These are phyloP conservation scores for Boletus vinaceobasis DNA, from an alignment of 768 basidiomycete genomes.

Conservation along the genomic window DNA sequence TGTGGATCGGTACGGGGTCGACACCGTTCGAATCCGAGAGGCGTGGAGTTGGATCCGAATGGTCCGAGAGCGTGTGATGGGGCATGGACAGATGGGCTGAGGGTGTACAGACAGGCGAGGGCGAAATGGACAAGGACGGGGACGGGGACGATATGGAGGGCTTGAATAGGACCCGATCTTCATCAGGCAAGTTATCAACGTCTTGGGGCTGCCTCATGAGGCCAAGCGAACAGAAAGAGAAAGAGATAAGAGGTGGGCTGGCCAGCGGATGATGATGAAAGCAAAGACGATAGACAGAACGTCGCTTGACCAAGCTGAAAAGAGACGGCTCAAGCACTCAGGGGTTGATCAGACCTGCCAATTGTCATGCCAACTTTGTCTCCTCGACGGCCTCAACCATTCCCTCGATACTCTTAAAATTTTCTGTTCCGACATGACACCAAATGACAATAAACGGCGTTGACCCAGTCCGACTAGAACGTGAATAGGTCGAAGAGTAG, in stretches of 20 bases:
- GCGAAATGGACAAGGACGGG: background rate
- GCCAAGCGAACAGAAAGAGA: slow-evolving; percentile 21
- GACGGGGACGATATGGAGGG: background rate
- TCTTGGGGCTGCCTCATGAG: slow-evolving; percentile 38
- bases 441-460: background rate
- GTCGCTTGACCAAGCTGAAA: slow-evolving; percentile 27
- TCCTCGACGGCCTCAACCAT: background rate
- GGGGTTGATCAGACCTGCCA: slow-evolving; percentile 4
- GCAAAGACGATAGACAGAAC: background rate
- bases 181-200: slow-evolving; percentile 45
- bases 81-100: slow-evolving; percentile 13
- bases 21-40: background rate
- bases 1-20: background rate
- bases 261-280: background rate
- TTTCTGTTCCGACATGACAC: background rate
- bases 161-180: slow-evolving; percentile 3
- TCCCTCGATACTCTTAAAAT: background rate
- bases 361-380: slow-evolving; percentile 1
- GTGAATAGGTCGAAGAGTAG: slow-evolving; percentile 11
- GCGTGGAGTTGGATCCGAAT: slow-evolving; percentile 5
- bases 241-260: slow-evolving; percentile 11
- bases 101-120: slow-evolving; percentile 4
- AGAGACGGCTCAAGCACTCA: slow-evolving; percentile 19
- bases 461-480: slow-evolving; percentile 8
- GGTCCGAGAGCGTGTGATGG: slow-evolving; percentile 9